Evolutionary conservation across 2,329 filamentous ascomycete species (phyloP), one percentile per base, ranked within the genome.

Genomic region (Diaporthe aspalathi): DNA sequence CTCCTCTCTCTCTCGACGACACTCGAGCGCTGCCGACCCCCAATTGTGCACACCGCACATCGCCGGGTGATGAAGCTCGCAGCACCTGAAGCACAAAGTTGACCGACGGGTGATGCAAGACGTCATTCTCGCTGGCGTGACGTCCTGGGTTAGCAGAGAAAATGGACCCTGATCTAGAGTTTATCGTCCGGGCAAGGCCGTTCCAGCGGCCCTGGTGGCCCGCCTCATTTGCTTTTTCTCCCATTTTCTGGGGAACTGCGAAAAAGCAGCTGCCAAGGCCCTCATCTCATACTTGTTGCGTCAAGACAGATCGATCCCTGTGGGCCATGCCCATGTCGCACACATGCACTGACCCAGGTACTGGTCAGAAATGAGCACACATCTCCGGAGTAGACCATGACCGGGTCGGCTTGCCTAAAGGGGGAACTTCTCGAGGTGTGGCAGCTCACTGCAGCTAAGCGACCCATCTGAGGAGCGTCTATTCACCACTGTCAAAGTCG

Each of bases 241-340:
- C 43, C 7, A 38, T 50, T 65, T 63, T 65, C 60, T n/a, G 45
- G 60, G 60, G 60, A 65, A 65, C 43, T 2, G 38, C 29, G 60
- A 65, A 65, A 65, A 65, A 65, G 60, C 60, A 65, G 60, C 38
- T 50, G 60, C 60, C 60, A 65, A 50, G 60, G 29, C 27, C 20
- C 60, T 65, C 60, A 65, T 65, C 60, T 63, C 45, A 65, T 29
- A 65, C 24, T 29, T 50, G 45, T 65, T 29, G 60, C 60, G 43
- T 65, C 60, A 65, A 49, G 45, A 35, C 29, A 65, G 29, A 65
- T 24, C 29, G 45, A 38, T 38, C 43, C 11, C 29, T 65, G 60
- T 65, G 60, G 60, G n/a, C 29, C 45, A 27, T 16, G 60, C 60
- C 43, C 60, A 35, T 50, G 60, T 29, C 45, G 29, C 29, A 35